A percentile compares a stretch with the other conserved stretches of the same genome.
These are phyloP conservation scores for Gomphus sp. DNA, from an alignment of 1,284 basidiomycete species.

Conservation along the genomic window DNA sequence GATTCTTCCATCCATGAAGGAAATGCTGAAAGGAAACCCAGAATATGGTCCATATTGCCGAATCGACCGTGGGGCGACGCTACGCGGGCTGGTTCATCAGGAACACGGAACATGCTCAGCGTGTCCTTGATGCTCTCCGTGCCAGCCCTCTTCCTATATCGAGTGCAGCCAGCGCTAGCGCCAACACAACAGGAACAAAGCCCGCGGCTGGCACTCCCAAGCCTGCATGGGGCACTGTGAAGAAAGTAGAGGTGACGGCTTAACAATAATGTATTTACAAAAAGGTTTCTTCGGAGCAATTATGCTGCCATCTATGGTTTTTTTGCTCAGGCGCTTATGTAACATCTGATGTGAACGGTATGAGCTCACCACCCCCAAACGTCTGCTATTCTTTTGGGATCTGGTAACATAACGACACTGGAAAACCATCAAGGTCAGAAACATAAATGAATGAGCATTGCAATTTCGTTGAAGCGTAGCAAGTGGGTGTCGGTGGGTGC, in stretches of 20 bases:
- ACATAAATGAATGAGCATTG: too few relatives aligned
- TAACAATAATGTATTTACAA: not conserved
- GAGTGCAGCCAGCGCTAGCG: conserved; percentile 1
- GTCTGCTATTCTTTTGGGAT: too few relatives aligned
- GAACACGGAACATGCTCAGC: conserved; percentile 83
- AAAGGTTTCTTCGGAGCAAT: not conserved
- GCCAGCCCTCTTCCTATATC: conserved; percentile 50
- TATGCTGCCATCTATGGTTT: not conserved
- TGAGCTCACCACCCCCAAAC: not conserved
- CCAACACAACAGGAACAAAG: not conserved
- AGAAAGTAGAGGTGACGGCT: conserved; percentile 20
- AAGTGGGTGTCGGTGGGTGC: not conserved
- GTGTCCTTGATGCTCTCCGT: conserved; percentile 73
- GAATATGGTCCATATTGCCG: conserved; percentile 95
- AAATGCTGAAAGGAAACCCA: conserved; percentile 21
- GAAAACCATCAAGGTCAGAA: too few relatives aligned
- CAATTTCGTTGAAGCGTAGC: too few relatives aligned
- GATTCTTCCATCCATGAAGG: not conserved
- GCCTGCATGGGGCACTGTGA: conserved; percentile 52
- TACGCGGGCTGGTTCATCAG: conserved; percentile 98
- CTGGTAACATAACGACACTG: too few relatives aligned
- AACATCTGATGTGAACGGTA: too few relatives aligned
- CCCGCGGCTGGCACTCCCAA: conserved; percentile 25
- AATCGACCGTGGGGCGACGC: conserved; percentile 84
- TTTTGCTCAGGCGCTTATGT: not conserved